Evolutionary conservation across 106 monocot species (phyloP), one percentile per base, ranked within the genome.

Genomic region (Dendrobium chrysotoxum): DNA sequence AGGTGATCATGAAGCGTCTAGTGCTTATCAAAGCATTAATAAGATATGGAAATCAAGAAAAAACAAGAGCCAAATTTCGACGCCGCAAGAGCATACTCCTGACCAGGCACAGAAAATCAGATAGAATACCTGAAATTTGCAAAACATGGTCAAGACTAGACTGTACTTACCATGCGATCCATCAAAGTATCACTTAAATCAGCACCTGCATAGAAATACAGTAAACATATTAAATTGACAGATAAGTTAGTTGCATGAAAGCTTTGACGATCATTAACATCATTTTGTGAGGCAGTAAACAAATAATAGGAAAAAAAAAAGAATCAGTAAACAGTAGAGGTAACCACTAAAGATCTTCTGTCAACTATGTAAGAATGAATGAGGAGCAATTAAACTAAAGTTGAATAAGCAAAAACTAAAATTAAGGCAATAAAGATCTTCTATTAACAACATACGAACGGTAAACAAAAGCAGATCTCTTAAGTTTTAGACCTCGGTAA

Each of bases 141-240:
- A 10, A 74, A 74, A 41, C 21, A 21, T 21, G 3, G 21, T 1
- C 41, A 41, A n/a, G 41, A n/a, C 74, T 17, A 42, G 38, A 10
- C 30, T 47, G 42, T 18, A 21, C 75, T 86, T 94, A 98, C 97
- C 97, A 98, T 98, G 80, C 97, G 94, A 81, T 98, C 91, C 97
- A 98, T 98, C 86, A 98, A 84, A 76, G 97, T 98, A 75, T 98
- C 94, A 80, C 94, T 98, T 88, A 97, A 82, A 87, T 97, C 97
- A 67, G 94, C 97, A 77, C 94, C 97, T 98, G 89, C 85, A 85
- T 68, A 30, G 88, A 17, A 73, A 86, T 70, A 50, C 50, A 13
- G 50, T 13, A 35, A 50, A 50, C 50, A 50, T 50, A 50, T 13
- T 13, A 50, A 50, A 15, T 13, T 50, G 13, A 50, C 50, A 50